These are phyloP conservation scores for Alternaria hordeiaustralica DNA, from an alignment of 2,329 filamentous ascomycete species.

Conservation along the genomic window DNA sequence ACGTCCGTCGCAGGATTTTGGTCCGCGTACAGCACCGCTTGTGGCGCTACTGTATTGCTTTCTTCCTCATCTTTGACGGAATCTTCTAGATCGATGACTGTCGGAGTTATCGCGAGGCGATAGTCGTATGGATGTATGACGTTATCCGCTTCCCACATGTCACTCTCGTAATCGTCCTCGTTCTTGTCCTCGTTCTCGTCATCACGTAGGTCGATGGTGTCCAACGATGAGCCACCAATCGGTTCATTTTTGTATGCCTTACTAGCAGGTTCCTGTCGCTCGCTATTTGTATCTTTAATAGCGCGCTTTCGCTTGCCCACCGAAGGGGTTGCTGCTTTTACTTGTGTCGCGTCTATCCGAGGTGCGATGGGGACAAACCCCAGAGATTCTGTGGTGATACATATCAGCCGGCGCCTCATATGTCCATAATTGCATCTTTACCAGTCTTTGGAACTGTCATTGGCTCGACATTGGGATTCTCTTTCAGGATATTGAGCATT, in stretches of 20 bases:
- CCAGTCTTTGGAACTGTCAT: not conserved
- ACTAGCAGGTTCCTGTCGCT: not conserved
- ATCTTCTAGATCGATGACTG: not conserved
- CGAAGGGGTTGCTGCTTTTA: not conserved
- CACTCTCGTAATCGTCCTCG: not conserved
- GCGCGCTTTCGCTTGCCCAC: not conserved
- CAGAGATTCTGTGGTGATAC: not conserved
- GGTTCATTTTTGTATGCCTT: not conserved
- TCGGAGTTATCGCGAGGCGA: not conserved
- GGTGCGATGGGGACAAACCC: accelerated
- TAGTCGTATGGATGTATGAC: too few species aligned
- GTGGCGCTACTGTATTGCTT: not conserved
- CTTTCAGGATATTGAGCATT: not conserved
- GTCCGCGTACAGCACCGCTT: not conserved
- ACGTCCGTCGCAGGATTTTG: not conserved
- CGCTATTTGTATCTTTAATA: not conserved
- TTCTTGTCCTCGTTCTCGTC: not conserved
- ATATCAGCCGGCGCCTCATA: not conserved
- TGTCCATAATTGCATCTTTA: not conserved
- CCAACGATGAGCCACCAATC: not conserved
- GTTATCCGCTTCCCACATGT: too few species aligned
- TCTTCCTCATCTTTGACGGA: not conserved
- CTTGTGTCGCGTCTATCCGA: too few species aligned
- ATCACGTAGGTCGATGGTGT: not conserved
- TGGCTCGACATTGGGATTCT: not conserved